phyloP scores from a whole-genome alignment of 2,329 filamentous ascomycete genomes.

The Neonectria faginata region DNA sequence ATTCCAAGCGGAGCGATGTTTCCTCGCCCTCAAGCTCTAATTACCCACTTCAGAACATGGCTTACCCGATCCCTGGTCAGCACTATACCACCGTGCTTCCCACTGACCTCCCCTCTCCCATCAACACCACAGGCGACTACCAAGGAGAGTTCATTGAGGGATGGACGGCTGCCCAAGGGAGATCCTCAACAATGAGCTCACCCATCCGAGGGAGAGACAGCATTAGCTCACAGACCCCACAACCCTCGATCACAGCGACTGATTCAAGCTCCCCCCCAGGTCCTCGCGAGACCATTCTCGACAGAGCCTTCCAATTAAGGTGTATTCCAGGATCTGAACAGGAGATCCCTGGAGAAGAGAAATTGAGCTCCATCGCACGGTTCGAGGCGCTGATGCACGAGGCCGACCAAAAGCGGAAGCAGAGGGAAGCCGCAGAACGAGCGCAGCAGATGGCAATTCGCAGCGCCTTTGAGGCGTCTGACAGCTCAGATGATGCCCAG shows the following conservation, averaged over 20 bases:
- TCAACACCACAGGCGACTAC: constrained; percentile 65
- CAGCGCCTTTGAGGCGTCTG: constrained; percentile 65
- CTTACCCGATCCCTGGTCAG: constrained; percentile 55
- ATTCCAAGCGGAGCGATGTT: constrained; percentile 72
- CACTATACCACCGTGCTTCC: constrained; percentile 65
- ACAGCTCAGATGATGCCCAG: constrained; percentile 57
- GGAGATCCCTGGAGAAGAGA: constrained; percentile 68
- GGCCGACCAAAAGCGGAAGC: constrained; percentile 63
- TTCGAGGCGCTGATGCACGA: constrained; percentile 76
- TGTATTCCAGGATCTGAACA: constrained; percentile 71
- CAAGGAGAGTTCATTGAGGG: constrained; percentile 69
- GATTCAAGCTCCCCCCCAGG: constrained; percentile 62
- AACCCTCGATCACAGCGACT: constrained; percentile 51
- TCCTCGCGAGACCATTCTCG: constrained; percentile 74
- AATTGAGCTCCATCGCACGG: constrained; percentile 72
- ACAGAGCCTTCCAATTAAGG: constrained; percentile 72
- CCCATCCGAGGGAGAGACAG: constrained; percentile 67
- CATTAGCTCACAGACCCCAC: constrained; percentile 62
- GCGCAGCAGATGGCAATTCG: constrained; percentile 53
- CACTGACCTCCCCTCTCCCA: constrained; percentile 68
- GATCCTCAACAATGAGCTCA: constrained; percentile 69
- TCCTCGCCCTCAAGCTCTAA: constrained; percentile 68
- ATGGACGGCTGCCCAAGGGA: constrained; percentile 70
- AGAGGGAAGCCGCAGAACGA: constrained; percentile 51
- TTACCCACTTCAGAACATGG: constrained; percentile 54